These are phyloP conservation scores for Iberis pinnata DNA, from an alignment of 345 rosid genomes.

Conservation along the genomic window DNA sequence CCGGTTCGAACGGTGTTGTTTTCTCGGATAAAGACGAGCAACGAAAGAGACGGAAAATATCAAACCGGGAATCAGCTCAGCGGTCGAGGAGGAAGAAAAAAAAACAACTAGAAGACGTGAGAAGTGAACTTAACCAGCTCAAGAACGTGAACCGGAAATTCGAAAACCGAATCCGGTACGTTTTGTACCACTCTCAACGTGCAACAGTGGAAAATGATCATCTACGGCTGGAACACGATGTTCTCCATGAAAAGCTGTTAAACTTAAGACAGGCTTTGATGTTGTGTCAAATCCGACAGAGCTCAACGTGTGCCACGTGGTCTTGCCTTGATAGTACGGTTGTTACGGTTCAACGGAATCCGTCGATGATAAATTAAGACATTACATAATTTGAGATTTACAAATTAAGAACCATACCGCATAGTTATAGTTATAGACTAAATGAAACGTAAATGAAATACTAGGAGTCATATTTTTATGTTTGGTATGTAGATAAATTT, in stretches of 20 bases:
- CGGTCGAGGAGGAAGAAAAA: slow-evolving; percentile 77
- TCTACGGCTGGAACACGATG: slow-evolving; percentile 47
- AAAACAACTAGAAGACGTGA: slow-evolving; percentile 64
- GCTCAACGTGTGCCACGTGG: slow-evolving; percentile 41
- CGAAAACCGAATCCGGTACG: slow-evolving; percentile 42
- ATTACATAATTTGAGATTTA: slow-evolving; percentile 32
- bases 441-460: background rate
- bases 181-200: slow-evolving; percentile 37
- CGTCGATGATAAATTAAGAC: slow-evolving; percentile 33
- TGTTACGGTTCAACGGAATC: slow-evolving; percentile 34
- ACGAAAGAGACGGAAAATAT: slow-evolving; percentile 58
- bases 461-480: too few species aligned
- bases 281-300: slow-evolving; percentile 47
- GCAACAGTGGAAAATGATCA: slow-evolving; percentile 45
- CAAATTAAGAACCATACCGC: background rate
- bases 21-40: slow-evolving; percentile 41
- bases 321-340: slow-evolving; percentile 30
- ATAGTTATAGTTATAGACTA: background rate
- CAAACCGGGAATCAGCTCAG: slow-evolving; percentile 92
- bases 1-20: background rate
- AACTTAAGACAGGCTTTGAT: slow-evolving; percentile 43
- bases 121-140: slow-evolving; percentile 60
- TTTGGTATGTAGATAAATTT: too few species aligned
- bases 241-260: slow-evolving; percentile 51
- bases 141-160: slow-evolving; percentile 53